Evolutionary conservation across 2,329 filamentous ascomycete genomes (phyloP), one percentile per base, ranked within the genome.

Genomic region (Myriangium duriaei): DNA sequence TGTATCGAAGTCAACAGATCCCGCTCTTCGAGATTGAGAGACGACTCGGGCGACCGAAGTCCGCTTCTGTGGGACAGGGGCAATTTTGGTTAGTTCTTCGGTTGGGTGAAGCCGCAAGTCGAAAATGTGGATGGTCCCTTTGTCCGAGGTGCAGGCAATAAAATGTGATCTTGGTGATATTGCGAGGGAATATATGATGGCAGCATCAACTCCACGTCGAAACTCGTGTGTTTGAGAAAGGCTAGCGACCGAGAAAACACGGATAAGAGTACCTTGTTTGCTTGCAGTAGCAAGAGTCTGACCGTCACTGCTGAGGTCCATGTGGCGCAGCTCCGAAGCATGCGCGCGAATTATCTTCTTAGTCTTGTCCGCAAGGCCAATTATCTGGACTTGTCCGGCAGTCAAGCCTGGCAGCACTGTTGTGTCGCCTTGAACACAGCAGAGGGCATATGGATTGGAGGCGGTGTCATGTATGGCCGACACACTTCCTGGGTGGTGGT

Each of bases 321-420:
- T 68, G 30, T 86, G 85, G 43, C 81, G 74, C 12, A 98, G 64
- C 0, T 81, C 69, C 1, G 81, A 80, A 4, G 79, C 78, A 56
- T 98, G 91, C 3, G 88, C 91, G 1, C 86, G 85, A 42, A 96
- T 85, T 56, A 98, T 94, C 62, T 81, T 92, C 46, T 96, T 84
- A 50, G 83, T 88, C 34, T 78, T 77, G 0, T 77, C 84, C 12
- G 69, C 67, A 9, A 92, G 61, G 49, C 92, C 78, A 36, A 94
- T 80, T 1, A 96, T 64, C 56, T 95, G 87, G 17, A 96, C 79
- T 52, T 98, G 91, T 10, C 91, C 91, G 0, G 75, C 63, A 1
- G 81, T 87, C 37, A 85, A 73, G n/a, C 88, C 88, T 0, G 88
- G 88, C 45, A 96, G 91, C 1, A 80, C 83, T 5, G 94, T 66